Evolutionary conservation across 2,329 filamentous ascomycete species (phyloP).

Genomic region (Hypomyces rosellus): DNA sequence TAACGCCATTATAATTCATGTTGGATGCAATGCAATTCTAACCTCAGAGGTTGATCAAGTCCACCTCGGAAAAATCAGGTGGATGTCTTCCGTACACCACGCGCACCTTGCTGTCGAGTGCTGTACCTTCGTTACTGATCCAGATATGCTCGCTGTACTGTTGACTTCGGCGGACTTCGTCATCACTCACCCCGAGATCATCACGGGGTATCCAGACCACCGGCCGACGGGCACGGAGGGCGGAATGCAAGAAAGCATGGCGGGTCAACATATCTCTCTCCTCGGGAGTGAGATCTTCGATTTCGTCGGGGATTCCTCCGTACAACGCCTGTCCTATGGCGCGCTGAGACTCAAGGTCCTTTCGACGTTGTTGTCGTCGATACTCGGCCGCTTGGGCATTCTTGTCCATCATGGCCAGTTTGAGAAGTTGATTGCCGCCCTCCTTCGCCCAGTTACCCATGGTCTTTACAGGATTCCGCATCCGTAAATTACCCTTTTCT

Average conservation of each 20-base stretch:
- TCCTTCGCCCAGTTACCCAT: slow-evolving; percentile 41
- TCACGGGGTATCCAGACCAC: slow-evolving; percentile 93
- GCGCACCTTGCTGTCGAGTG: slow-evolving; percentile 73
- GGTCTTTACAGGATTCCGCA: slow-evolving; percentile 41
- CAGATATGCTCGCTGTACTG: slow-evolving; percentile 74
- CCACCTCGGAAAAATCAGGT: slow-evolving; percentile 82
- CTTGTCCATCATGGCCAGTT: slow-evolving; percentile 31
- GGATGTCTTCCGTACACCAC: slow-evolving; percentile 82
- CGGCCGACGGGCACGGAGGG: slow-evolving; percentile 75
- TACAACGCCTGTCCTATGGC: slow-evolving; percentile 77
- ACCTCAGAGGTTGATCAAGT: slow-evolving; percentile 68
- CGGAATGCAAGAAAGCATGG: slow-evolving; percentile 85
- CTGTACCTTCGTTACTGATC: slow-evolving; percentile 91
- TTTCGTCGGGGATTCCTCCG: slow-evolving; percentile 81
- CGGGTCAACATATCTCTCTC: slow-evolving; percentile 80
- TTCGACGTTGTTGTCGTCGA: slow-evolving; percentile 41
- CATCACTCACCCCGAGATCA: slow-evolving; percentile 81
- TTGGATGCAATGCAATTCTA: neutral
- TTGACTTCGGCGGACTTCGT: slow-evolving; percentile 76
- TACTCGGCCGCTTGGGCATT: slow-evolving; percentile 40
- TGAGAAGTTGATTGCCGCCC: slow-evolving; percentile 40
- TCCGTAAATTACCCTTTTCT: slow-evolving; percentile 15
- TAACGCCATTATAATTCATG: neutral
- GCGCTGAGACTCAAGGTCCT: slow-evolving; percentile 66
- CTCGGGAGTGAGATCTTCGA: slow-evolving; percentile 87